phyloP scores from a whole-genome alignment of 331 rosid genomes.

The Phaseolus coccineus region DNA sequence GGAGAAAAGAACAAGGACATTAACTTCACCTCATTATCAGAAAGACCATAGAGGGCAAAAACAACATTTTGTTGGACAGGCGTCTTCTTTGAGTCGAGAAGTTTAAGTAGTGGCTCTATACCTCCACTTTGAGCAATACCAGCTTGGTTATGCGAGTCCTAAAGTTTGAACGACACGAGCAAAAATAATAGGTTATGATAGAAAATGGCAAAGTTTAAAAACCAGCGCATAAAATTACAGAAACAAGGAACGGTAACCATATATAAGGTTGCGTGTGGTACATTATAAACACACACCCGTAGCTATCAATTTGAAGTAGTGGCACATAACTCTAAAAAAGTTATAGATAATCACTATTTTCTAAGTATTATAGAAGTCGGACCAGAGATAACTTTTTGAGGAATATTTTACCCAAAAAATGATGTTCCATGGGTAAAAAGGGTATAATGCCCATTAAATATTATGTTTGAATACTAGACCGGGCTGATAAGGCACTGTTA shows the following conservation, averaged over 20 bases:
- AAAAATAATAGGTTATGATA: not conserved
- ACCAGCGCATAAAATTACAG: slow-evolving; percentile 34
- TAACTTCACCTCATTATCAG: slow-evolving; percentile 72
- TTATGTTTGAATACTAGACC: not conserved
- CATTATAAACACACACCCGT: not conserved
- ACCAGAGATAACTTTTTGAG: not conserved
- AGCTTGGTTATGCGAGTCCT: slow-evolving; percentile 93
- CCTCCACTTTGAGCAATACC: slow-evolving; percentile 92
- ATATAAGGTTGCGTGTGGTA: not conserved
- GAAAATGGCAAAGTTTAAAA: not conserved
- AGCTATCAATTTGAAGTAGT: not conserved
- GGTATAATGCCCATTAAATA: not conserved
- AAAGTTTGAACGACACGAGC: slow-evolving; percentile 33
- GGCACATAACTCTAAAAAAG: not conserved
- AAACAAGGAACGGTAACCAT: not conserved
- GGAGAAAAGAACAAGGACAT: slow-evolving; percentile 33
- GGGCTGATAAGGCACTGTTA: not conserved
- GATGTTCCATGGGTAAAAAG: not conserved
- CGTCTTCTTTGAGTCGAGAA: slow-evolving; percentile 70
- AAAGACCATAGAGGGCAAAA: slow-evolving; percentile 69
- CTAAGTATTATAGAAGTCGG: not conserved
- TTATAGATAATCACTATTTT: not conserved
- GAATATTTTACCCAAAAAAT: not conserved
- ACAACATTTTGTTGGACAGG: slow-evolving; percentile 67
- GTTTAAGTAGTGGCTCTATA: slow-evolving; percentile 79